Base-by-base conservation (phyloP, 2,329 filamentous ascomycete species). In the Pestalotiopsis sp. region DNA sequence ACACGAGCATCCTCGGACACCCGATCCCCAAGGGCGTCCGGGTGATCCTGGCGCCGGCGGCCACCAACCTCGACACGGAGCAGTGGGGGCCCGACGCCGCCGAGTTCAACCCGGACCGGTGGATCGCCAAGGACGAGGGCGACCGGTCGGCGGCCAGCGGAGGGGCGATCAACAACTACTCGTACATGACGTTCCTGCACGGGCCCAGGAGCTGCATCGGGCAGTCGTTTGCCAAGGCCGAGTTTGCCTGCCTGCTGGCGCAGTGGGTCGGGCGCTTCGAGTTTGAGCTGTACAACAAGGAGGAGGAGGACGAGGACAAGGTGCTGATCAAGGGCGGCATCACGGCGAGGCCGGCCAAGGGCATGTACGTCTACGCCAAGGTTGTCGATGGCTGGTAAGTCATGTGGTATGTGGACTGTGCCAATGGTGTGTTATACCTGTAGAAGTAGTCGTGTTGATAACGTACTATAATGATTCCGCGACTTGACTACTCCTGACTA, bases 141-240 rank as follows among this genome's bases (percentile, higher is more conserved):
- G 80, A 81, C 69, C 81, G 79, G 75, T 73, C 69, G 14, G 83
- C 83, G 4, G 90, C 90, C 67, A 89, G 87, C 57, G 93, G 93
- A 6, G 92, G 92, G 9, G 91, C 93, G 1, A 83, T 85, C 17
- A 93, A 87, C 72, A 96, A 95, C 79, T 97, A 92, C 77, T 88
- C 91, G 0, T 91, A 92, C 74, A 77, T 95, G 80, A 95, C 93
- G 0, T 97, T 97, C 80, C 79, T 97, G 69, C 93, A 97, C 77
- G 95, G 95, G 0, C 94, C 94, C 2, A 84, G 94, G 66, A 92
- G 91, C 76, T 97, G 95, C 77, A 97, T 97, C 73, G 95, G 94
- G 0, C 87, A 91, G 79, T 85, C 85, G 2, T 97, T 97, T 80
- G 92, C 95, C 0, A 91, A 90, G 77, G 89, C 91, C 0, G 95